Conservation (phyloP, 2,329 filamentous ascomycete genomes). For the Pseudogymnoascus sp. region DNA sequence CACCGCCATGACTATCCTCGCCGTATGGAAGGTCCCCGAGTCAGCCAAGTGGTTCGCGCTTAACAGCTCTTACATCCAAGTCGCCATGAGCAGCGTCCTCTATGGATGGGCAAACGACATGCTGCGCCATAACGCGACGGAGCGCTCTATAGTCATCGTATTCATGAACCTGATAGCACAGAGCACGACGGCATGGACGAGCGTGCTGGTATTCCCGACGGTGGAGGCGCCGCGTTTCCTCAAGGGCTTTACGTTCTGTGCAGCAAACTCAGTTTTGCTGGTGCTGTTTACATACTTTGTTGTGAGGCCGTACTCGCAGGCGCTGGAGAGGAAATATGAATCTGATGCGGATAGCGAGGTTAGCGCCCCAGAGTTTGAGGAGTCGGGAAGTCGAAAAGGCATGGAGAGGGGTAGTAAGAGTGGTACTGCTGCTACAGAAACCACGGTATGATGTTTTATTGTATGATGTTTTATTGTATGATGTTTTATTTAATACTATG, state of each 20-base stretch:
- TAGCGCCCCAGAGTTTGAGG: not conserved
- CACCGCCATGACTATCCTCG: constrained; percentile 47
- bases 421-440: not conserved
- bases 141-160: constrained; percentile 38
- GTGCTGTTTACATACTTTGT: constrained; percentile 23
- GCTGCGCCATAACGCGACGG: constrained; percentile 34
- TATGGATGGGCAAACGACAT: constrained; percentile 44
- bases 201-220: constrained; percentile 41
- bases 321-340: not conserved
- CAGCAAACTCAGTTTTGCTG: constrained; percentile 31
- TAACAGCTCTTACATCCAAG: constrained; percentile 37
- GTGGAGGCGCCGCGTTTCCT: constrained; percentile 39
- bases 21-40: constrained; percentile 52
- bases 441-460: not conserved
- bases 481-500: not conserved
- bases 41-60: constrained; percentile 49
- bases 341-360: not conserved
- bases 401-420: not conserved
- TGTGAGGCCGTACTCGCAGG: constrained; percentile 16
- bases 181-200: constrained; percentile 43
- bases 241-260: constrained; percentile 34
- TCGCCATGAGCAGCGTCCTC: constrained; percentile 42
- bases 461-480: not conserved
- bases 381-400: not conserved
- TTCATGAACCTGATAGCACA: constrained; percentile 40